These are phyloP conservation scores for Clitoria ternatea DNA, from an alignment of 306 rosid genomes.

Conservation along the genomic window DNA sequence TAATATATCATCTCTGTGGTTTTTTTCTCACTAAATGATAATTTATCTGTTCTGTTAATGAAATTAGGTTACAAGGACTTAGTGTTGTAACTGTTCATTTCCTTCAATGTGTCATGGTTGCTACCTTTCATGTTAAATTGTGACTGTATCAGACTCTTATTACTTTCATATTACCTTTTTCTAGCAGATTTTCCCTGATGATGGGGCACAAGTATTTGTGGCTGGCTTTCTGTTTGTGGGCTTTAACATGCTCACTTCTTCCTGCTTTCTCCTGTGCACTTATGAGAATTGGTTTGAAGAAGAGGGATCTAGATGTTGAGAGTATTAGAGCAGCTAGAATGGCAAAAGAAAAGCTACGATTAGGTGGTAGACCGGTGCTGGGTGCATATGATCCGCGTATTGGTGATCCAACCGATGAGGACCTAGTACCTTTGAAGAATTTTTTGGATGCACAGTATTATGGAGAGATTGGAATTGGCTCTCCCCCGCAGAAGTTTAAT, in stretches of 20 bases:
- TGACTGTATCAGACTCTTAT: not conserved
- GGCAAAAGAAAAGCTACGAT: constrained; percentile 34
- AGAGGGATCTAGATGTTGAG: constrained; percentile 55
- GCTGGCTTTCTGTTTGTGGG: constrained; percentile 54
- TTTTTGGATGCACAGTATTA: constrained; percentile 81
- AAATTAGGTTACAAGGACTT: not conserved
- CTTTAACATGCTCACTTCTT: constrained; percentile 50
- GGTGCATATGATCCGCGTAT: constrained; percentile 25
- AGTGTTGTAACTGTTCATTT: not conserved
- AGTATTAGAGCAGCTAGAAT: constrained; percentile 49
- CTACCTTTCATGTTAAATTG: constrained; percentile 1
- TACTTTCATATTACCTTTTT: not conserved
- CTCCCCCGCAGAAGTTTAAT: constrained; percentile 76
- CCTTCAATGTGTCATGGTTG: not conserved
- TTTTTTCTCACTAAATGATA: not conserved
- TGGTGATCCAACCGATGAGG: constrained; percentile 35
- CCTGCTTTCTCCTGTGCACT: constrained; percentile 58
- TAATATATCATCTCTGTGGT: not conserved
- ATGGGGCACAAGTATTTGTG: constrained; percentile 54
- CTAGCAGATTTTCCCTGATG: constrained; percentile 33
- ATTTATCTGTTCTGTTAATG: not conserved
- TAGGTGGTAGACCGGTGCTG: constrained; percentile 17
- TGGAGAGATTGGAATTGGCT: constrained; percentile 88
- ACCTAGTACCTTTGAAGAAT: constrained; percentile 56
- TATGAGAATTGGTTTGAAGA: constrained; percentile 62